A percentile compares a stretch with the other conserved stretches of the same genome.
phyloP scores from a whole-genome alignment of 2,329 filamentous ascomycete species.

The Diaporthe caulivora region DNA sequence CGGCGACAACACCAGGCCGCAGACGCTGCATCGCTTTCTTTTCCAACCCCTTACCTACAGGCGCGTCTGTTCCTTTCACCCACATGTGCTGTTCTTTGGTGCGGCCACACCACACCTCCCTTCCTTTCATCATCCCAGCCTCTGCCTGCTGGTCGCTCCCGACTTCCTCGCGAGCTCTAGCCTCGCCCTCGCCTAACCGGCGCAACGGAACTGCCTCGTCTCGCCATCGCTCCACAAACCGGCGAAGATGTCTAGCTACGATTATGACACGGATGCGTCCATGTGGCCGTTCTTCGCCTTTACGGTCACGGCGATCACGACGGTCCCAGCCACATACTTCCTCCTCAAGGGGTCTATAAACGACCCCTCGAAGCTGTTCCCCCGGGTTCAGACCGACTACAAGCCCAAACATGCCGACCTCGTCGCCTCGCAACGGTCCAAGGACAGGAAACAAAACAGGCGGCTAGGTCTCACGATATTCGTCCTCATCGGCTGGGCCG shows the following conservation, averaged over 20 bases:
- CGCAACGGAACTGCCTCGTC: neutral
- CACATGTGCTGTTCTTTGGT: neutral
- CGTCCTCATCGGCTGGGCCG: constrained; percentile 80
- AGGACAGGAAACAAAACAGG: constrained; percentile 90
- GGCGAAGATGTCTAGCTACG: constrained; percentile 88
- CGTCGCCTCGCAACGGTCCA: constrained; percentile 84
- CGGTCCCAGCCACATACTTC: constrained; percentile 89
- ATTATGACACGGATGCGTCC: constrained; percentile 97
- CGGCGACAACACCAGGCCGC: constrained; percentile 18
- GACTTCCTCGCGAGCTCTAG: constrained; percentile 9
- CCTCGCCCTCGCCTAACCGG: neutral
- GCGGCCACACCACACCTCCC: neutral
- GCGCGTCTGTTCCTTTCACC: constrained; percentile 2
- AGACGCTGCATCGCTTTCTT: constrained; percentile 12
- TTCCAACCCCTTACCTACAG: neutral
- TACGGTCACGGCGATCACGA: constrained; percentile 88
- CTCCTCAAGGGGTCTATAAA: constrained; percentile 80
- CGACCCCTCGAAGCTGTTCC: constrained; percentile 82
- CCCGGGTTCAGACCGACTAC: constrained; percentile 85
- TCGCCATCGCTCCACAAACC: constrained; percentile 45
- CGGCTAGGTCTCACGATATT: constrained; percentile 86
- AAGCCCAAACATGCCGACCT: constrained; percentile 85
- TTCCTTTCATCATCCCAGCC: constrained; percentile 41
- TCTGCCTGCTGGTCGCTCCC: constrained; percentile 23
- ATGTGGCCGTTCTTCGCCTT: constrained; percentile 99